Evolutionary conservation across 176 grass and related monocot species (phyloP), one percentile per base, ranked within the genome.

Genomic region (Echinochloa phyllopogon): DNA sequence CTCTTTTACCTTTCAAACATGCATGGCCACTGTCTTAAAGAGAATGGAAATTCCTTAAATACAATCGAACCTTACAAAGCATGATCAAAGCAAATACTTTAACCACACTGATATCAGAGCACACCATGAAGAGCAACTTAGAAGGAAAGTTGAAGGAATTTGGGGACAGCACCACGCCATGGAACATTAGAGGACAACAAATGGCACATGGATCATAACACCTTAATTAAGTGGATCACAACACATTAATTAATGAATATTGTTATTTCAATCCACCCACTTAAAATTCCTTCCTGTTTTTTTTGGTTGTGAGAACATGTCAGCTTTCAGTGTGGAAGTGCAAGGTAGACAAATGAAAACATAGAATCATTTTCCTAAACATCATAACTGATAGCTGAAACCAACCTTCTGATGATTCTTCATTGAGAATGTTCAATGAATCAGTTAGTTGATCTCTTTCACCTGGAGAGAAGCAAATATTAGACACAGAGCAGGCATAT

Each of bases 371-470:
- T 69, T 69, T 69, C 65, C 16, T 29, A 36, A 18, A 75, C 51
- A 57, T 76, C 51, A 59, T 42, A 77, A 59, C 13, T 25, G 21
- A 43, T 24, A 59, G 42, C 13, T 43, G 53, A 43, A 58, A 60
- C 53, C 21, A 43, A 77, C 74, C 74, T 60, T 77, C 12, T 43
- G 55, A 43, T 42, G 74, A 42, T 77, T 60, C 74, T 77, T 77
- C 38, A 10, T 42, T 60, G 37, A 14, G 36, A 59, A 43, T 40
- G 53, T 60, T 24, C 21, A 77, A 59, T 60, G 52, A 56, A 42
- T 77, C 57, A 43, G 20, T 36, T 77, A 7, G 37, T 41, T 77
- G 74, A 56, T 60, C 53, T 60, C 53, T 16, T 77, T 5, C 21
- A 77, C 21, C 74, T 60, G 37, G 37, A 77, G 6, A 77, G 21